Evolutionary conservation across 306 rosid species (phyloP).

Genomic region (Chamaecrista fasciculata): DNA sequence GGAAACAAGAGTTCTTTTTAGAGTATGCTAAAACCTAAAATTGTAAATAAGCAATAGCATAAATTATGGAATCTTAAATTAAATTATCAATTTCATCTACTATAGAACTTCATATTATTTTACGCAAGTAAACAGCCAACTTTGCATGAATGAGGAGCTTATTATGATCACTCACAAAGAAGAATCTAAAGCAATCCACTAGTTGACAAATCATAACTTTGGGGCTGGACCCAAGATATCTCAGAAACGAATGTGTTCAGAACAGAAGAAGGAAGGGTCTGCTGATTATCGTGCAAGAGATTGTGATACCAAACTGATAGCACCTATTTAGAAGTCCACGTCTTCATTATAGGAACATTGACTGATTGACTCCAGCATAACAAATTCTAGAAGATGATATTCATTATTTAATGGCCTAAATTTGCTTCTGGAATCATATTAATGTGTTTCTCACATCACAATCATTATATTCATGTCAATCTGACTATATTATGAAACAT

Average conservation of each 20-base stretch:
- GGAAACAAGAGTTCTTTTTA: not conserved
- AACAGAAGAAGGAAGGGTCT: not conserved
- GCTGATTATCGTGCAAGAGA: not conserved
- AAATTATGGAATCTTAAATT: not conserved
- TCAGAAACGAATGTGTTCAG: not conserved
- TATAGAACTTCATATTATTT: conserved; percentile 1
- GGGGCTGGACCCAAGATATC: conserved; percentile 3
- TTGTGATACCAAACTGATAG: conserved; percentile 7
- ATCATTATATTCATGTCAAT: not conserved
- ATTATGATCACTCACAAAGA: not conserved
- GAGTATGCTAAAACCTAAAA: not conserved
- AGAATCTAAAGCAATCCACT: conserved; percentile 2
- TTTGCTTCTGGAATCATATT: not conserved
- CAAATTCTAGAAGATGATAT: conserved; percentile 11
- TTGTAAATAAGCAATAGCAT: not conserved
- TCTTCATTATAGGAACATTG: not conserved
- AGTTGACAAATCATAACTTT: conserved; percentile 8
- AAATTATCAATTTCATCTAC: not conserved
- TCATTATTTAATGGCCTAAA: not conserved
- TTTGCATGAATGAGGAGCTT: conserved; percentile 20
- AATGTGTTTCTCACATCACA: not conserved
- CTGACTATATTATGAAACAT: not conserved
- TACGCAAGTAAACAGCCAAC: not conserved
- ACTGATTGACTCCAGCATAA: not conserved
- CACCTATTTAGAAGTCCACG: not conserved